Percentiles rank a stretch among this genome's conserved stretches.
These are phyloP conservation scores for Thymus quinquecostatus DNA, from an alignment of 257 asterid species.

Conservation along the genomic window DNA sequence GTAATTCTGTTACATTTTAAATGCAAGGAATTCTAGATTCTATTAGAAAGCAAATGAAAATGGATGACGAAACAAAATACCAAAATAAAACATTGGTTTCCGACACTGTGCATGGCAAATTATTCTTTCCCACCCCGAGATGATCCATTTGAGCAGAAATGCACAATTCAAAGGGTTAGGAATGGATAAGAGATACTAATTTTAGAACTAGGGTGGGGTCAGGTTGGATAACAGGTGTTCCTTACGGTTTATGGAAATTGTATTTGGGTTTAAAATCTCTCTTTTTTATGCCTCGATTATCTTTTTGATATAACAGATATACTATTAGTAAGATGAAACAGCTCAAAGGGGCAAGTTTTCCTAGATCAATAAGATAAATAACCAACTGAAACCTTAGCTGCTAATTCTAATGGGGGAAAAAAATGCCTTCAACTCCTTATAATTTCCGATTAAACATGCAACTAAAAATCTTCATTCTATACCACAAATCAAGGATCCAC, in stretches of 20 bases:
- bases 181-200: not conserved
- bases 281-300: not conserved
- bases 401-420: not conserved
- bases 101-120: too few relatives aligned
- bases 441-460: not conserved
- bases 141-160: not conserved
- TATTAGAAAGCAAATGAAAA: not conserved
- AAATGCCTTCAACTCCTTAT: not conserved
- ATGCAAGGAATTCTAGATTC: conserved; percentile 16
- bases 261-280: not conserved
- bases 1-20: not conserved
- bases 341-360: not conserved
- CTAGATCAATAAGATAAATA: not conserved
- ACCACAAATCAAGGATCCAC: conserved; percentile 1
- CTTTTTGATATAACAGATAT: not conserved
- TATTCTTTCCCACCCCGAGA: not conserved
- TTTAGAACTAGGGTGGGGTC: not conserved
- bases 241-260: not conserved
- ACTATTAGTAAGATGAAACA: not conserved
- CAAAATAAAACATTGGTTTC: too few relatives aligned
- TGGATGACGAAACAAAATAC: too few relatives aligned
- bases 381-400: too few relatives aligned
- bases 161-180: not conserved
- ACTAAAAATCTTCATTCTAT: not conserved
- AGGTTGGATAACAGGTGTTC: not conserved